Conservation (phyloP, 345 rosid genomes). For the Acer negundo region DNA sequence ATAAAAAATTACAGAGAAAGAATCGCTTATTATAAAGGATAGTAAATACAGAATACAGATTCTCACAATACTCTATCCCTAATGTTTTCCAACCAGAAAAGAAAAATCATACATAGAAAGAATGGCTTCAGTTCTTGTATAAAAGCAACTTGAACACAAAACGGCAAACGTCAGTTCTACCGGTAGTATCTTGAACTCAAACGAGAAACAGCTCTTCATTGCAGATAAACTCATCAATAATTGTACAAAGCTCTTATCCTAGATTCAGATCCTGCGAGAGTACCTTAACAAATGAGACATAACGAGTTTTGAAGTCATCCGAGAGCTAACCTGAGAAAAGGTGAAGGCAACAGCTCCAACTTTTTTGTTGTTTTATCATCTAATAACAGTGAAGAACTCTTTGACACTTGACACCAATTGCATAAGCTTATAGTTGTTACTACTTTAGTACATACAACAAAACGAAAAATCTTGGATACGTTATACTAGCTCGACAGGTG, state of each 20-base stretch:
- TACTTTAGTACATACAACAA: neutral
- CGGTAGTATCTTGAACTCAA: neutral
- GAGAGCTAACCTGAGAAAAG: slow-evolving; percentile 11
- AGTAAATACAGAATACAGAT: neutral
- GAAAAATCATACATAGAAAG: neutral
- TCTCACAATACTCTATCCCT: neutral
- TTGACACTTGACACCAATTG: neutral
- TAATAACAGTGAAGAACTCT: neutral
- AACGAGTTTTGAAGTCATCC: neutral
- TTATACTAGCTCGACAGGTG: neutral
- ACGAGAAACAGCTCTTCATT: neutral
- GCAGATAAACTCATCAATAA: neutral
- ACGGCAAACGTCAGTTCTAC: neutral
- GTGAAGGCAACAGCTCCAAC: neutral
- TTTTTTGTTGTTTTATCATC: neutral
- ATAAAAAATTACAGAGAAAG: neutral
- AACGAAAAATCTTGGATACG: neutral
- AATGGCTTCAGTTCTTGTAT: neutral
- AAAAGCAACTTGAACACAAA: neutral
- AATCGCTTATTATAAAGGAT: neutral
- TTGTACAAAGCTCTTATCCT: neutral
- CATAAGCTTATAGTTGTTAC: neutral
- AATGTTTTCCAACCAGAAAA: neutral
- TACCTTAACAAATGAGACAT: neutral
- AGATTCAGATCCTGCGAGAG: slow-evolving; percentile 10